Percentiles rank a stretch among this genome's conserved stretches.
phyloP scores from a whole-genome alignment of 176 grass and related monocot species.

The Carex kokanica region DNA sequence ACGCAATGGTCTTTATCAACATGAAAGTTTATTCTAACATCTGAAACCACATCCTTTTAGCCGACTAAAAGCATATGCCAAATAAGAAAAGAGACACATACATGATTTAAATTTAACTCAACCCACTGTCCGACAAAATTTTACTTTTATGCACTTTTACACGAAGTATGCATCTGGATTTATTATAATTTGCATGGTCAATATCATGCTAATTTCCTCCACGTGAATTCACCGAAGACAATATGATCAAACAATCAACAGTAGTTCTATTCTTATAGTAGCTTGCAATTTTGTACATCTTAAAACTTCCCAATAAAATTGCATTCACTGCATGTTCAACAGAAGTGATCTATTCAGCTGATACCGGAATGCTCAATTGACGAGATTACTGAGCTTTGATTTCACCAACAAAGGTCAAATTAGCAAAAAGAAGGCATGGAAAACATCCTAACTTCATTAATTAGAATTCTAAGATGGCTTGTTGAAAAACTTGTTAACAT shows the following conservation, averaged over 20 bases:
- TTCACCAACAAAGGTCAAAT: slow-evolving; percentile 27
- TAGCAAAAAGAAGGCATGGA: background rate
- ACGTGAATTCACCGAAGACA: background rate
- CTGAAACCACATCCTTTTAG: background rate
- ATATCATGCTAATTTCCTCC: background rate
- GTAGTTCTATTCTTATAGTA: background rate
- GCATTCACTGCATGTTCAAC: background rate
- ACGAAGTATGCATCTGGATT: background rate
- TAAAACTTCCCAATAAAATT: background rate
- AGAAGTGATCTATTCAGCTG: background rate
- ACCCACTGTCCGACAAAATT: background rate
- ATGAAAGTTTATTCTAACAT: background rate
- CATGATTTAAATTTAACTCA: background rate
- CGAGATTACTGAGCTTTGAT: background rate
- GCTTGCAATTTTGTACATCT: background rate
- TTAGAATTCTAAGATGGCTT: background rate
- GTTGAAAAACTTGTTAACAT: background rate
- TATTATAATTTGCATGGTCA: slow-evolving; percentile 5
- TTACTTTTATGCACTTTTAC: background rate
- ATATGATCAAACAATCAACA: background rate
- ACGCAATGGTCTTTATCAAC: background rate
- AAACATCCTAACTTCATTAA: background rate
- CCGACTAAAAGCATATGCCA: background rate
- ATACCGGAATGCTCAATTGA: background rate
- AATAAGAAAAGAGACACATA: slow-evolving; percentile 2